A percentile compares a stretch with the other conserved stretches of the same genome.
These are phyloP conservation scores for Aureobasidium sp. DNA, from an alignment of 2,329 filamentous ascomycete species.

Conservation along the genomic window DNA sequence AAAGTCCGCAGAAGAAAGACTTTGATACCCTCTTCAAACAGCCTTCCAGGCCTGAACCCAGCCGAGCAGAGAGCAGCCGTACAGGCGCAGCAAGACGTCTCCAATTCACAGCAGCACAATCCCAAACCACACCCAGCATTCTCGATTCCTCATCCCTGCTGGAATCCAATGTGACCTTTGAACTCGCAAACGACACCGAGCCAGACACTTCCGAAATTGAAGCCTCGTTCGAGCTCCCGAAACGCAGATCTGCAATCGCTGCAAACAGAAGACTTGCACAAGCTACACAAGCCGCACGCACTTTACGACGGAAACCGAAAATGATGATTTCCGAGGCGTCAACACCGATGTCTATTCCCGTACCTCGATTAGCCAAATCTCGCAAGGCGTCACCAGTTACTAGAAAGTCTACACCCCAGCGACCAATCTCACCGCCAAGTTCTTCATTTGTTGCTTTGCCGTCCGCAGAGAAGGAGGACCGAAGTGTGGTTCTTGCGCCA, in stretches of 20 bases:
- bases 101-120: constrained; percentile 10
- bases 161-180: neutral
- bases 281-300: neutral
- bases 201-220: neutral
- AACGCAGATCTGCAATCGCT: neutral
- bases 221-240: constrained; percentile 2
- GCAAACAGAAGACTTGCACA: neutral
- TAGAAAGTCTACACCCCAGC: neutral
- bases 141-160: neutral
- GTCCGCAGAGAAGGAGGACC: neutral
- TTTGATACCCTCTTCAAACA: neutral
- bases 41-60: neutral
- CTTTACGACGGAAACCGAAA: neutral
- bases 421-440: neutral
- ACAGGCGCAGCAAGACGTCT: constrained; percentile 15
- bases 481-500: neutral
- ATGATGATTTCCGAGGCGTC: neutral
- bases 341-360: neutral
- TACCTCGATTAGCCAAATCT: neutral
- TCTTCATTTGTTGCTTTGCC: neutral
- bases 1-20: constrained; percentile 18
- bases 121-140: constrained; percentile 17
- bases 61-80: constrained; percentile 20
- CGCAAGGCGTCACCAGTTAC: neutral
- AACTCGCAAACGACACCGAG: neutral